Evolutionary conservation across 2,329 filamentous ascomycete genomes (phyloP), one percentile per base, ranked within the genome.

Genomic region (Ambrosiella cleistominuta): DNA sequence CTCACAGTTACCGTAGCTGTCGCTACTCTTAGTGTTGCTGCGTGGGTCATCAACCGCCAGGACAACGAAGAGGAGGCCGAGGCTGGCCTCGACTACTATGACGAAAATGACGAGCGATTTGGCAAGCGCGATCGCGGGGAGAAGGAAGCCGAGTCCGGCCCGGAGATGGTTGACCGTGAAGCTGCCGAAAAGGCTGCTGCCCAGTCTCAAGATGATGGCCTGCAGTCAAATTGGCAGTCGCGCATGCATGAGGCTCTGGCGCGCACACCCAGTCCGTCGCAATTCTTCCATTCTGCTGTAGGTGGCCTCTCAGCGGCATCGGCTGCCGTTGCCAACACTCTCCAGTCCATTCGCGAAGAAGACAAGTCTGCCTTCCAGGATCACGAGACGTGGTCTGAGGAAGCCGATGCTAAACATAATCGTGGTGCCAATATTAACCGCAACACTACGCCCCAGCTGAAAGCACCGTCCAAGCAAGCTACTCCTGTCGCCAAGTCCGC

Each of bases 31-130:
- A 89, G 90, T 39, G 72, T 95, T 53, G 90, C 84, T 56, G 88
- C 88, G 59, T 97, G 91, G 91, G 81, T 90, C 61, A 95, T 89
- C 89, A 94, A 86, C 69, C 89, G 95, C 72, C 84, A 88, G 66
- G 83, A 86, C 63, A 79, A 83, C 60, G 83, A 88, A 57, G 83
- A 89, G 36, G 78, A 82, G 57, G 77, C 80, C 59, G 76, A 73
- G 64, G 74, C 75, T 58, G 74, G 74, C 61, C 69, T 75, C 62
- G 73, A 74, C 67, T 72, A 72, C 62, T 69, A 69, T 60, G 68
- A 68, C 61, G 73, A 74, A 67, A 72, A 72, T 62, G 69, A 69
- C 60, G 68, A 68, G 62, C 68, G 75, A 60, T 75, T 79, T 64
- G 78, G 79, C 36, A 49, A 51, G 7, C 37, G 42, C 13, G 36